These are phyloP conservation scores for Oxytropis ochrocephala DNA, from an alignment of 306 rosid genomes.

Conservation along the genomic window DNA sequence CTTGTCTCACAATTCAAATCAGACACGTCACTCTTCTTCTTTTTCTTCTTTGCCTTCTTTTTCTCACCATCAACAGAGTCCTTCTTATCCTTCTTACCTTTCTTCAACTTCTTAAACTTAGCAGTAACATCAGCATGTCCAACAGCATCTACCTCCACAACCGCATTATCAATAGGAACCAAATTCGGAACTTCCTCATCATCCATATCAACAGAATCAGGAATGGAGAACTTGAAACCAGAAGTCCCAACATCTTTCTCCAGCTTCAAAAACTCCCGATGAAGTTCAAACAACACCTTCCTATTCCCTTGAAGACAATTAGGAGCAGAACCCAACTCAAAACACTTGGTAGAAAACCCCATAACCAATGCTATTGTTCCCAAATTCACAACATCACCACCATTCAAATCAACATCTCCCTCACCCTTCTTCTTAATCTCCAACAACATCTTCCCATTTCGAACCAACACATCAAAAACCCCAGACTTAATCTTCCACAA, in stretches of 20 bases:
- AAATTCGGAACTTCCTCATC: constrained; percentile 55
- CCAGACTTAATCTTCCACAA: constrained; percentile 54
- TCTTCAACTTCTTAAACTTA: constrained; percentile 39
- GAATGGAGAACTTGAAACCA: constrained; percentile 43
- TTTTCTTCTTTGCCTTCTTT: constrained; percentile 32
- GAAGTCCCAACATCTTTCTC: constrained; percentile 61
- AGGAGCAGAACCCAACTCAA: constrained; percentile 66
- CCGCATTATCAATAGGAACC: constrained; percentile 40
- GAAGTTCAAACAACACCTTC: constrained; percentile 57
- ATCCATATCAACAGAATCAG: constrained; percentile 34
- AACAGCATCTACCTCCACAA: constrained; percentile 19
- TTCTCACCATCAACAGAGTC: neutral
- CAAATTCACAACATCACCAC: constrained; percentile 28
- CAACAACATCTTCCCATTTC: constrained; percentile 54
- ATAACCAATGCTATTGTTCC: constrained; percentile 51
- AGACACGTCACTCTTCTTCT: constrained; percentile 9
- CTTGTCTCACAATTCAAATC: constrained; percentile 10
- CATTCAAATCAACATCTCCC: constrained; percentile 28
- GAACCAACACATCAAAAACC: constrained; percentile 52
- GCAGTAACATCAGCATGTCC: constrained; percentile 23
- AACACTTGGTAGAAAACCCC: constrained; percentile 56
- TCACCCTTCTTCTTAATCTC: constrained; percentile 55
- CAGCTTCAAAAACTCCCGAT: constrained; percentile 62
- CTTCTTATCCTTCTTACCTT: constrained; percentile 40
- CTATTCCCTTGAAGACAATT: constrained; percentile 83